phyloP scores from a whole-genome alignment of 1,284 basidiomycete species.

The Takashimella koratensis region DNA sequence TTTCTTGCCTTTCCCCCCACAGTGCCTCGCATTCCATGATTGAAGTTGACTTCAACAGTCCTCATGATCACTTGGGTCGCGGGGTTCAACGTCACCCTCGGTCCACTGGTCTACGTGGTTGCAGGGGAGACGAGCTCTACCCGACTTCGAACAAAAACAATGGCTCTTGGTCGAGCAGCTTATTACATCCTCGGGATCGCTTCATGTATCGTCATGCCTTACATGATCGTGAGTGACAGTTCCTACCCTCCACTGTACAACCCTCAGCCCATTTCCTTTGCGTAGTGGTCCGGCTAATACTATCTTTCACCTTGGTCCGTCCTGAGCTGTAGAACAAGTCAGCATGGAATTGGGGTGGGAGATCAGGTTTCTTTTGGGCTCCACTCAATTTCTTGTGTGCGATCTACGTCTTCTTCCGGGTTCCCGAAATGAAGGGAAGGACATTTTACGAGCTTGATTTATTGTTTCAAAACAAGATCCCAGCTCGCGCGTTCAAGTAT shows the following conservation, averaged over 20 bases:
- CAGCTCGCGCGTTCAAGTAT: slow-evolving; percentile 25
- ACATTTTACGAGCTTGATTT: slow-evolving; percentile 44
- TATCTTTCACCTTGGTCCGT: slow-evolving; percentile 37
- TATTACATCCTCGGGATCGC: slow-evolving; percentile 14
- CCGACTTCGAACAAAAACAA: slow-evolving; percentile 50
- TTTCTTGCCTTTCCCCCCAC: no score
- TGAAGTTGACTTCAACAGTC: no score
- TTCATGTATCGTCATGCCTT: slow-evolving; percentile 16
- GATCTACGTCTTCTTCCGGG: slow-evolving; percentile 24
- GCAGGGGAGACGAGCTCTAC: slow-evolving; percentile 45
- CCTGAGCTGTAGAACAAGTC: slow-evolving; percentile 9
- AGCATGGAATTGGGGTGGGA: no score
- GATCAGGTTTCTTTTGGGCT: slow-evolving; percentile 14
- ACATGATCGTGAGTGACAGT: no score
- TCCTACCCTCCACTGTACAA: no score
- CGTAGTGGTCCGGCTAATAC: no score
- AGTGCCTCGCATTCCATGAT: no score
- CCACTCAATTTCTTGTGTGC: slow-evolving; percentile 1
- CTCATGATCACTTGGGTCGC: no score
- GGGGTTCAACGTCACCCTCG: slow-evolving; percentile 10
- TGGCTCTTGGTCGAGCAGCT: slow-evolving; percentile 39
- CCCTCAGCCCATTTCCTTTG: no score
- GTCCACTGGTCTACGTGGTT: slow-evolving; percentile 4
- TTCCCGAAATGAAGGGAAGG: slow-evolving; percentile 48
- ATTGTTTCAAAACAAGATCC: slow-evolving; percentile 40